These are phyloP conservation scores for Scleromitrula shiraiana DNA, from an alignment of 2,329 filamentous ascomycete species.

Conservation along the genomic window DNA sequence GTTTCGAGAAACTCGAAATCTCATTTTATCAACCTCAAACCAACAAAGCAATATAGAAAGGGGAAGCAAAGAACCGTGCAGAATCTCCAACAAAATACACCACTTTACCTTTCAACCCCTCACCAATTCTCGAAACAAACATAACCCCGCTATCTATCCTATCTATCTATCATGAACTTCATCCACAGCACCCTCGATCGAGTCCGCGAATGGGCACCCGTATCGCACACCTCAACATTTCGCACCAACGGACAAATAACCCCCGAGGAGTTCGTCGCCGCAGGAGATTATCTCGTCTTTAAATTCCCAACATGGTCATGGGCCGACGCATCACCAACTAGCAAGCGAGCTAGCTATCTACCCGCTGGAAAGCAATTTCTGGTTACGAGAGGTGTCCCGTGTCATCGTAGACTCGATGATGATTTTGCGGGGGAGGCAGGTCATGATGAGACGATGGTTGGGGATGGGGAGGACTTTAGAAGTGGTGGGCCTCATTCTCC, in stretches of 20 bases:
- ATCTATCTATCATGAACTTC: conserved; percentile 73
- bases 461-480: conserved; percentile 62
- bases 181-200: conserved; percentile 89
- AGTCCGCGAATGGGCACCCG: conserved; percentile 85
- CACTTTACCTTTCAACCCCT: background rate
- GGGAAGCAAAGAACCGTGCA: no score
- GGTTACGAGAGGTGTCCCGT: conserved; percentile 89
- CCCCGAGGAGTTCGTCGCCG: conserved; percentile 90
- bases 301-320: conserved; percentile 99
- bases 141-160: conserved; percentile 11
- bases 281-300: conserved; percentile 96
- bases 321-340: conserved; percentile 77
- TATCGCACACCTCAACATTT: conserved; percentile 87
- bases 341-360: conserved; percentile 71
- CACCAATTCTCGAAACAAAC: conserved; percentile 6
- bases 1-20: no score
- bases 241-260: conserved; percentile 91
- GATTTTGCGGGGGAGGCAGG: conserved; percentile 87
- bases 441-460: conserved; percentile 77
- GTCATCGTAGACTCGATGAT: conserved; percentile 82
- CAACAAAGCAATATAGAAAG: background rate
- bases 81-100: background rate
- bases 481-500: conserved; percentile 37
- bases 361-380: conserved; percentile 91
- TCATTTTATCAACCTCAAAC: no score